These are phyloP conservation scores for Penicillium pulvis DNA, from an alignment of 495 filamentous ascomycete genomes.

Conservation along the genomic window DNA sequence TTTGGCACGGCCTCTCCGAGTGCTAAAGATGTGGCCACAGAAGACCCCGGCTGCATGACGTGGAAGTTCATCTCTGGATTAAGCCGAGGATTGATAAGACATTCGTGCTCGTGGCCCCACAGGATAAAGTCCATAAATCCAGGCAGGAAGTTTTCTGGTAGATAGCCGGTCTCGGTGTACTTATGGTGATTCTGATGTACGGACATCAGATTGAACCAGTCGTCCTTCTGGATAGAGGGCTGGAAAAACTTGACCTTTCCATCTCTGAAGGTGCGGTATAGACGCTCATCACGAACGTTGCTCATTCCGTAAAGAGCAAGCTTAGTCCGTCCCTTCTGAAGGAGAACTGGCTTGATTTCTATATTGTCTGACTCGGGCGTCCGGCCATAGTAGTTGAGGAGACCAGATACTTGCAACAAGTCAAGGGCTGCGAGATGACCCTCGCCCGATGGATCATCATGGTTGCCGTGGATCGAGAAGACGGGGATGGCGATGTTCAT, in stretches of 20 bases:
- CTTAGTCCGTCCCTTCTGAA: conserved; percentile 94
- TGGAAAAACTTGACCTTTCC: conserved; percentile 92
- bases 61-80: conserved; percentile 89
- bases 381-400: conserved; percentile 95
- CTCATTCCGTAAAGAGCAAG: conserved; percentile 94
- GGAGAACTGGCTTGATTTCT: conserved; percentile 80
- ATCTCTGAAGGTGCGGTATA: conserved; percentile 91
- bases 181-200: conserved; percentile 97
- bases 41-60: conserved; percentile 97
- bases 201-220: conserved; percentile 97
- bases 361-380: conserved; percentile 92
- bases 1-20: conserved; percentile 91
- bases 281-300: conserved; percentile 92
- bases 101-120: conserved; percentile 99
- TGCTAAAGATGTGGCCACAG: conserved; percentile 88
- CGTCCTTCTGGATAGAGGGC: conserved; percentile 75
- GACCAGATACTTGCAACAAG: conserved; percentile 83
- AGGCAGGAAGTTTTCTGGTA: conserved; percentile 93
- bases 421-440: conserved; percentile 89
- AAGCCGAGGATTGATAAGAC: conserved; percentile 76
- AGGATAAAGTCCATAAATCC: conserved; percentile 89
- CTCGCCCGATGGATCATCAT: conserved; percentile 95
- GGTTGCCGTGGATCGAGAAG: conserved; percentile 98
- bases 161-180: conserved; percentile 84
- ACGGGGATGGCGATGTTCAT: conserved; percentile 98